Percentiles rank a stretch among this genome's conserved stretches.
These are phyloP conservation scores for Cladosporium oxysporum DNA, from an alignment of 2,329 filamentous ascomycete genomes.

Conservation along the genomic window DNA sequence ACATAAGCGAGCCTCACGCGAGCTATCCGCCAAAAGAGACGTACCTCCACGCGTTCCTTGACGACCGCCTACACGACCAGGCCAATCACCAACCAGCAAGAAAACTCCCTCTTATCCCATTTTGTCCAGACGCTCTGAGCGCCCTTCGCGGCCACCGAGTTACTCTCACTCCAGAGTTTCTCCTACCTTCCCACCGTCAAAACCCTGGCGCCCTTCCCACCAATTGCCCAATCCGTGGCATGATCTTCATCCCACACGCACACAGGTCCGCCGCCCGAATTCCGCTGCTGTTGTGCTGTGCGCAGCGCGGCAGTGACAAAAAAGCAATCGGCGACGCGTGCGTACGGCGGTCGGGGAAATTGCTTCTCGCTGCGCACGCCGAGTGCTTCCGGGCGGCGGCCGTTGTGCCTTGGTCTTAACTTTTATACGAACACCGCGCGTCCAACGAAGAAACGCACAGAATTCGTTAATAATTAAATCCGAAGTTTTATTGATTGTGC, in stretches of 20 bases:
- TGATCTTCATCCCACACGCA: not conserved
- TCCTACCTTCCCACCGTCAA: not conserved
- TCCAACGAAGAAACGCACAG: not conserved
- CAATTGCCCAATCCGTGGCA: not conserved
- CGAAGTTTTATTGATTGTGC: not conserved
- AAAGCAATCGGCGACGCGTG: not conserved
- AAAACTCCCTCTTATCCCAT: not conserved
- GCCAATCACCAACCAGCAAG: not conserved
- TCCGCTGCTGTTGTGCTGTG: not conserved
- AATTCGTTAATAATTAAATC: not conserved
- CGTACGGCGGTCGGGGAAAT: constrained; percentile 5
- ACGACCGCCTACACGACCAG: not conserved
- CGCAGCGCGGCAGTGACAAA: constrained; percentile 5
- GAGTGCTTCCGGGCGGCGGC: constrained; percentile 3
- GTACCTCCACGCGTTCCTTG: constrained; percentile 8
- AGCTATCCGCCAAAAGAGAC: not conserved
- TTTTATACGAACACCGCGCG: constrained; percentile 1
- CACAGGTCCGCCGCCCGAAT: not conserved
- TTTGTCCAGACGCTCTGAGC: not conserved
- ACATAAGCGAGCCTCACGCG: constrained; percentile 2
- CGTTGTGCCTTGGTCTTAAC: not conserved
- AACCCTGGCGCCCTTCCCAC: not conserved
- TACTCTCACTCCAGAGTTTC: not conserved
- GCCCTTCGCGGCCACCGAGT: not conserved
- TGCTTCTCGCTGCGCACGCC: not conserved